phyloP scores from a whole-genome alignment of 768 basidiomycete genomes.

The Amanita rubescens region DNA sequence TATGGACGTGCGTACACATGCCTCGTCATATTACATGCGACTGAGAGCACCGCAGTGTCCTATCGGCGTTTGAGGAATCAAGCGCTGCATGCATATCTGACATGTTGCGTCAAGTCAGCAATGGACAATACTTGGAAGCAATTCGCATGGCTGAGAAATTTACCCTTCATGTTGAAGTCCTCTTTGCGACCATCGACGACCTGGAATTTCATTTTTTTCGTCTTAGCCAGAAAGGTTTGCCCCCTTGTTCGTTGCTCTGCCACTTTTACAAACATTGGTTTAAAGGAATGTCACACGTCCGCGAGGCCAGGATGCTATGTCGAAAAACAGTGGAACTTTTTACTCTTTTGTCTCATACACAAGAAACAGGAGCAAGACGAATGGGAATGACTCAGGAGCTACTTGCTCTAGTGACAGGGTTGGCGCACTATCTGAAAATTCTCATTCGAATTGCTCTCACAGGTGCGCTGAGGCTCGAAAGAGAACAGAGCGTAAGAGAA shows the following conservation, averaged over 20 bases:
- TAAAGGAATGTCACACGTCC: conserved; percentile 93
- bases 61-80: conserved; percentile 98
- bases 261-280: neutral
- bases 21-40: conserved; percentile 3
- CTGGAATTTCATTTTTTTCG: conserved; percentile 82
- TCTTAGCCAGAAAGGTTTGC: conserved; percentile 78
- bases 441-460: conserved; percentile 97
- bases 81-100: conserved; percentile 98
- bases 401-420: conserved; percentile 93
- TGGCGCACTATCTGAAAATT: conserved; percentile 99
- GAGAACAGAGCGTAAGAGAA: conserved; percentile 75
- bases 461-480: conserved; percentile 90
- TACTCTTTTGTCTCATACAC: conserved; percentile 90
- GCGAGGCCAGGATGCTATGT: conserved; percentile 97
- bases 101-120: conserved; percentile 97
- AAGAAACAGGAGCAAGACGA: conserved; percentile 82
- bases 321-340: conserved; percentile 99
- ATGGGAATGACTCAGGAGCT: conserved; percentile 98
- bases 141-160: conserved; percentile 99
- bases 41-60: conserved; percentile 45
- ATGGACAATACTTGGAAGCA: conserved; percentile 91
- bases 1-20: conserved; percentile 82
- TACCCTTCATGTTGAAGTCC: conserved; percentile 94
- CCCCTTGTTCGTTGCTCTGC: neutral
- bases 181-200: conserved; percentile 96